A percentile compares a stretch with the other conserved stretches of the same genome.
Evolutionary conservation across 306 rosid genomes (phyloP).

Genomic region (Citrullus mucosospermus): DNA sequence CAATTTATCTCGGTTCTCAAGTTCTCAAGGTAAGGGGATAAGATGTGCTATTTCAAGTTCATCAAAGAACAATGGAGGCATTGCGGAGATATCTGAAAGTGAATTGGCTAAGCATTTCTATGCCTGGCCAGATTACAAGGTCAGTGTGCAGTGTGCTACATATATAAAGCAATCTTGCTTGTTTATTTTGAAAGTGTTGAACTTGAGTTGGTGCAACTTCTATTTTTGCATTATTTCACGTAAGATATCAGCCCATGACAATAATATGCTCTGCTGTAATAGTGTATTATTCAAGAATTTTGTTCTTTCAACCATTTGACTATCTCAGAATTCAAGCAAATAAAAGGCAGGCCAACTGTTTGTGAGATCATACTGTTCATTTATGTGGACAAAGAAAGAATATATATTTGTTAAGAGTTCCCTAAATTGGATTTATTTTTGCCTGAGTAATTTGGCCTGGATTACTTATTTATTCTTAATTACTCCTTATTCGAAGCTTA

Average conservation of each 20-base stretch:
- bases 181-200: background rate
- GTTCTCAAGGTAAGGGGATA: constrained; percentile 20
- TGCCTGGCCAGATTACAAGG: constrained; percentile 64
- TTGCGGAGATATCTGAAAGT: constrained; percentile 32
- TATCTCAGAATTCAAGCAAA: background rate
- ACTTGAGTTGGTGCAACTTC: background rate
- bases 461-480: background rate
- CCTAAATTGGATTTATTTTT: background rate
- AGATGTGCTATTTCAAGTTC: constrained; percentile 27
- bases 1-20: constrained; percentile 15
- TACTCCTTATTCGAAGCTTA: background rate
- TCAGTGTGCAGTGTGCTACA: constrained; percentile 9
- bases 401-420: background rate
- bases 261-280: background rate
- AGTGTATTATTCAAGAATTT: background rate
- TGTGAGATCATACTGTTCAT: background rate
- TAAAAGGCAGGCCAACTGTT: background rate
- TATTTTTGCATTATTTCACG: background rate
- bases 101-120: constrained; percentile 29
- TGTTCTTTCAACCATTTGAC: background rate
- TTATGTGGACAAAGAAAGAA: background rate
- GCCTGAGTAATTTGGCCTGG: background rate
- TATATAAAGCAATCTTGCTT: background rate
- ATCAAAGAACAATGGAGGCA: constrained; percentile 22
- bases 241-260: background rate